These are phyloP conservation scores for Annona cherimola DNA, from an alignment of 164 flowering plant genomes.

Conservation along the genomic window DNA sequence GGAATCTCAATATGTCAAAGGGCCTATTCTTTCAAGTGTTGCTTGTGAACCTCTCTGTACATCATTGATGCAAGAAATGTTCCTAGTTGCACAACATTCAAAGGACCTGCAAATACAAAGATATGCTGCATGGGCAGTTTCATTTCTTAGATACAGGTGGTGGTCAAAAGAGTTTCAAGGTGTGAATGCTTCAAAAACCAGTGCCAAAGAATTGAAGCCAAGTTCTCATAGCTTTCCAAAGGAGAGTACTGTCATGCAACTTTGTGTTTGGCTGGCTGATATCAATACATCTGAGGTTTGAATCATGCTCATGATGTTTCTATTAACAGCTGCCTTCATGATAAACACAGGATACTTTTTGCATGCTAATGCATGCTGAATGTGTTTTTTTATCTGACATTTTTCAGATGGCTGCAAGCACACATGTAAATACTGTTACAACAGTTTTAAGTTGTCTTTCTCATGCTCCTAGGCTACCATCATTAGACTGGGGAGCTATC, in stretches of 20 bases:
- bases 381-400: constrained; percentile 1
- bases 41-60: constrained; percentile 46
- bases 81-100: constrained; percentile 72
- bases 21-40: constrained; percentile 58
- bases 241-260: constrained; percentile 64
- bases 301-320: neutral
- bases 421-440: constrained; percentile 40
- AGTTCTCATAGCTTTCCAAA: constrained; percentile 51
- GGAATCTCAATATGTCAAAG: constrained; percentile 52
- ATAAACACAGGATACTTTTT: constrained; percentile 5
- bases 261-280: constrained; percentile 64
- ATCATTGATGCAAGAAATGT: constrained; percentile 73
- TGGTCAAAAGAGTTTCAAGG: constrained; percentile 38
- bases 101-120: constrained; percentile 56
- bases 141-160: constrained; percentile 63
- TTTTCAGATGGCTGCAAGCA: constrained; percentile 29
- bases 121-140: constrained; percentile 90
- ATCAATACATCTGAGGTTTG: constrained; percentile 48
- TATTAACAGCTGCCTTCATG: neutral
- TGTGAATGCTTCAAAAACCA: constrained; percentile 15
- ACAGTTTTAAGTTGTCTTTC: constrained; percentile 69
- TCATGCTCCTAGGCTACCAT: constrained; percentile 73
- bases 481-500: constrained; percentile 80
- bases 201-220: constrained; percentile 23
- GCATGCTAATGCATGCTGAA: constrained; percentile 3